Evolutionary conservation across 1,284 basidiomycete genomes (phyloP).

Genomic region (Cystobasidiaceae sp.): DNA sequence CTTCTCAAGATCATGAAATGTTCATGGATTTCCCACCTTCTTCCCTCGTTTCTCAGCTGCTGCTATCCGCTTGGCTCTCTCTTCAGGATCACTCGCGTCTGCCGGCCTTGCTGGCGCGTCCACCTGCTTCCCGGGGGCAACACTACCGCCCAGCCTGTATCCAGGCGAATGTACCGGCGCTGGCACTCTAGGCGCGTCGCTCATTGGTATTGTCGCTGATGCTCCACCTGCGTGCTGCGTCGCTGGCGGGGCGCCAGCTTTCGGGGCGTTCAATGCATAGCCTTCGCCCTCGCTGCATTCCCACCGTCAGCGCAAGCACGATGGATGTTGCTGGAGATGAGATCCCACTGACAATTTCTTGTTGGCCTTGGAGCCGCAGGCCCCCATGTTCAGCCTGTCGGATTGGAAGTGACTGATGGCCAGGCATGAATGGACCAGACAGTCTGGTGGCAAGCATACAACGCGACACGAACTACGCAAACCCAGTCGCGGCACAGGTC

Average conservation of each 20-base stretch:
- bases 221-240: neutral
- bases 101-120: too few relatives aligned
- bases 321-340: neutral
- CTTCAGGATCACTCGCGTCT: too few relatives aligned
- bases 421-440: too few relatives aligned
- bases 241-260: neutral
- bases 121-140: neutral
- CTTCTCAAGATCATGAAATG: too few relatives aligned
- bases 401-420: too few relatives aligned
- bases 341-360: constrained; percentile 25
- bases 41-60: too few relatives aligned
- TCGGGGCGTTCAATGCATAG: neutral
- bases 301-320: neutral
- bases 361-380: constrained; percentile 27
- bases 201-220: neutral
- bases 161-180: neutral
- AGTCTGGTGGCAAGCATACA: too few relatives aligned
- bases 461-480: too few relatives aligned
- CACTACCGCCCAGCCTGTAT: neutral
- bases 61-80: too few relatives aligned
- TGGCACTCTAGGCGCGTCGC: neutral
- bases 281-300: constrained; percentile 11
- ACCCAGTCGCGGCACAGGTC: too few relatives aligned
- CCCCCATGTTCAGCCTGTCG: constrained; percentile 14
- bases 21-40: too few relatives aligned